Percentiles rank a stretch among this genome's conserved stretches.
Evolutionary conservation across 768 basidiomycete genomes (phyloP).

Genomic region (Lactarius pseudohatsudake): DNA sequence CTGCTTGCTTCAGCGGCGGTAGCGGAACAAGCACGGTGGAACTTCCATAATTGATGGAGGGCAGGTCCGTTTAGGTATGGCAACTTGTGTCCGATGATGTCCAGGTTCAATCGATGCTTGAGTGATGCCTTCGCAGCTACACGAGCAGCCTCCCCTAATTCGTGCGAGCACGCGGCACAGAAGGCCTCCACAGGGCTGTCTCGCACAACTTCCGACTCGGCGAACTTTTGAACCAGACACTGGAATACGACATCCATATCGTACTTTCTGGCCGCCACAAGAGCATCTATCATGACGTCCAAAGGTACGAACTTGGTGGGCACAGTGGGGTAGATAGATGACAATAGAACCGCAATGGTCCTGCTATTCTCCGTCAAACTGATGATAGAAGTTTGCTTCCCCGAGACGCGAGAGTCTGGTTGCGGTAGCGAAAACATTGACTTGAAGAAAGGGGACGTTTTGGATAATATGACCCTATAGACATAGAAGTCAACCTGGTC

Average conservation of each 20-base stretch:
- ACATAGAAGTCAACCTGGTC: conserved; percentile 13
- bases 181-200: conserved; percentile 1
- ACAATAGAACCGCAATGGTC: neutral
- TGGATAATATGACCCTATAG: conserved; percentile 6
- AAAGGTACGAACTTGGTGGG: neutral
- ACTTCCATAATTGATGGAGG: conserved; percentile 3
- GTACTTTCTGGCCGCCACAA: neutral
- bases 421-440: conserved; percentile 1
- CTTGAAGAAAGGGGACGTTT: conserved; percentile 17
- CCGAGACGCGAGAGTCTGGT: no score
- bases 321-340: neutral
- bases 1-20: neutral
- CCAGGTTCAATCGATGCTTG: conserved; percentile 6
- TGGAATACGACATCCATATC: neutral
- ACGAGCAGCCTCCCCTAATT: neutral
- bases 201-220: neutral
- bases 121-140: conserved; percentile 15
- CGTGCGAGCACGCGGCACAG: neutral
- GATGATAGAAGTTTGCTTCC: neutral
- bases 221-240: neutral
- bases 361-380: neutral
- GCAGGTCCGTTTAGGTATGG: conserved; percentile 10
- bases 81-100: conserved; percentile 1
- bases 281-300: neutral
- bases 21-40: conserved; percentile 15